Evolutionary conservation across 179 eudicot genomes (phyloP), one percentile per base, ranked within the genome.

Genomic region (Corrigiola litoralis): DNA sequence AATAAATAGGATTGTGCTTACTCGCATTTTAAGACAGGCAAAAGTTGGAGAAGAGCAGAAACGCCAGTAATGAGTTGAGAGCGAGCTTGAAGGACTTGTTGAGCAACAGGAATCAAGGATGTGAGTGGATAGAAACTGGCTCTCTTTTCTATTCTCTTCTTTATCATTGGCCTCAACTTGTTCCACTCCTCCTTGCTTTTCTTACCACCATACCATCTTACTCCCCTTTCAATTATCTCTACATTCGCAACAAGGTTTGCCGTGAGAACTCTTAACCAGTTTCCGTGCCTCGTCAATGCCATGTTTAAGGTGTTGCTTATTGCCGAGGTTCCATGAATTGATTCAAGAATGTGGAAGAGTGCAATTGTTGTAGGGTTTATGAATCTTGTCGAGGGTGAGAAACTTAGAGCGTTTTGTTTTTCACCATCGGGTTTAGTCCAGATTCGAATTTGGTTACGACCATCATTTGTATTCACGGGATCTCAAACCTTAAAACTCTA

Each of bases 11-110:
- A 34, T 48, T 28, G 50, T 0, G 32, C 79, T 54, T 84, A 92
- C 97, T 83, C 86, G 98, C 97, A 92, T 18, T 89, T 28, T 44
- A 69, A 63, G 25, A 82, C 73, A 25, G 98, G 98, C 24, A 90
- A 6, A 38, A 49, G 57, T 36, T 70, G 77, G 47, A 92, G 82
- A 34, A 86, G 81, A 9, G 77, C 25, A 67, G 95, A 87, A 49
- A 87, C 91, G 40, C 95, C 97, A 72, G 73, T 46, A 47, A 80
- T 70, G 47, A 86, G 82, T 14, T 31, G 45, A 23, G 64, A 53
- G 33, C 95, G 83, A 69, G 87, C 78, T 54, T 28, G 74, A 21
- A 94, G 87, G 45, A 94, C 91, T 10, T 87, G 83, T 55, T 69
- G 37, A 5, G 97, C 97, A 7, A 90, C 82, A 3, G 95, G 95